These are phyloP conservation scores for Pleurotus sapidus DNA, from an alignment of 768 basidiomycete species.

Conservation along the genomic window DNA sequence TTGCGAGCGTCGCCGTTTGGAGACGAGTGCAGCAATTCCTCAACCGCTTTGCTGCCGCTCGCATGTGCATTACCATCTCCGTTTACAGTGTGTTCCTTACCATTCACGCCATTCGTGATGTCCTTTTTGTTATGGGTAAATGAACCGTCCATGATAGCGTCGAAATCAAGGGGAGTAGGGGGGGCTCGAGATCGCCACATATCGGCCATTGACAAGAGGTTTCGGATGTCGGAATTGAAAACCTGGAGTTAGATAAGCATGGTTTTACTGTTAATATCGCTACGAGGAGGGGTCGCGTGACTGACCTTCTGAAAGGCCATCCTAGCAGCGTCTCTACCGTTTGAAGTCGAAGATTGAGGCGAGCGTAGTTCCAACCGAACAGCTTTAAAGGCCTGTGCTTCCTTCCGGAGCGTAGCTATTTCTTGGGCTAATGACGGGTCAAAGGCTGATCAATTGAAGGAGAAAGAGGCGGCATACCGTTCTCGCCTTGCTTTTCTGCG, in stretches of 20 bases:
- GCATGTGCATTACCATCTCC: constrained; percentile 19
- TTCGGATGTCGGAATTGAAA: constrained; percentile 83
- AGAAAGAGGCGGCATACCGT: constrained; percentile 49
- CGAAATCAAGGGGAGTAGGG: constrained; percentile 81
- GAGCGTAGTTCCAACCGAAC: constrained; percentile 70
- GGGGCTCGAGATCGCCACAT: constrained; percentile 95
- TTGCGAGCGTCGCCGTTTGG: background rate
- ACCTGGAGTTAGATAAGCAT: constrained; percentile 47
- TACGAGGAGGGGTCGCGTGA: background rate
- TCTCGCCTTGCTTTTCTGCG: constrained; percentile 91
- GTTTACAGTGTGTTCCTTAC: background rate
- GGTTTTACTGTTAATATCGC: background rate
- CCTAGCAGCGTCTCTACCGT: constrained; percentile 51
- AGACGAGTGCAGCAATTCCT: constrained; percentile 10
- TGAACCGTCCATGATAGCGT: constrained; percentile 63
- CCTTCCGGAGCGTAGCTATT: constrained; percentile 85
- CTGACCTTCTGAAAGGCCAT: constrained; percentile 82
- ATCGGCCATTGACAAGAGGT: constrained; percentile 88
- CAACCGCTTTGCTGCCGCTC: constrained; percentile 16
- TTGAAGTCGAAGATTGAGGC: constrained; percentile 23
- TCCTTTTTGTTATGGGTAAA: constrained; percentile 41
- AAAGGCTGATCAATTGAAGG: background rate
- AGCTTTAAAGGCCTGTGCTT: constrained; percentile 83
- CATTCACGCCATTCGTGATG: constrained; percentile 16
- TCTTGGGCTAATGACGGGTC: constrained; percentile 64